Percentiles rank a stretch among this genome's conserved stretches.
Conservation (phyloP, 139 green algal species). For the Coelastrella sp. region DNA sequence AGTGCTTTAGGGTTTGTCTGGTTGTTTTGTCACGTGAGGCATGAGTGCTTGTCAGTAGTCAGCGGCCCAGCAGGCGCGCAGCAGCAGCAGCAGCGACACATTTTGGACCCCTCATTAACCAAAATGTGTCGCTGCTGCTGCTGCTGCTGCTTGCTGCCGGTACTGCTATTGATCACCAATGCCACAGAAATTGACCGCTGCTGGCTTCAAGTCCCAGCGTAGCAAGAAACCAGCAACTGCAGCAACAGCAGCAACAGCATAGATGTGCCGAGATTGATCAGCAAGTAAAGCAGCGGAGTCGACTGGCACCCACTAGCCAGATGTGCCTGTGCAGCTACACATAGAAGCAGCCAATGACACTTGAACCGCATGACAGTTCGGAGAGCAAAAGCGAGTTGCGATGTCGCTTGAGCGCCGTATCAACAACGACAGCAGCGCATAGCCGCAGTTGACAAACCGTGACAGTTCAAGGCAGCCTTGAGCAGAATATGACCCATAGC, state of each 20-base stretch:
- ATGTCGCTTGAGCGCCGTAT: no score
- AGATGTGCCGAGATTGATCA: neutral
- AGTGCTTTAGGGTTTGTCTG: no score
- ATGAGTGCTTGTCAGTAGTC: neutral
- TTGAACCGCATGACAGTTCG: no score
- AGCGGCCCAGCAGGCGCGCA: neutral
- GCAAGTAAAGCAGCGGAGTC: neutral
- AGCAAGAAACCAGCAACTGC: conserved; percentile 17
- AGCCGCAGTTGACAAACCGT: no score
- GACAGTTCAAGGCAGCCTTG: no score
- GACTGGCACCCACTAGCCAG: neutral
- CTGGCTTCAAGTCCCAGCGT: conserved; percentile 45
- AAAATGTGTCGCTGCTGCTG: conserved; percentile 26
- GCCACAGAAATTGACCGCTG: conserved; percentile 40
- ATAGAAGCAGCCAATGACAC: no score
- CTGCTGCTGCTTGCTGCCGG: conserved; percentile 1
- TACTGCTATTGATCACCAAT: neutral
- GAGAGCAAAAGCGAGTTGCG: no score
- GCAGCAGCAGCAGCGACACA: conserved; percentile 1
- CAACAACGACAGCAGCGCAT: no score
- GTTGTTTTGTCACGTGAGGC: no score
- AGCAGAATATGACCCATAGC: no score
- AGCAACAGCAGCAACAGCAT: neutral
- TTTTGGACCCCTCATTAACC: neutral
- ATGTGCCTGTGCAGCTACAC: no score